Evolutionary conservation across 2,329 filamentous ascomycete species (phyloP).

Genomic region (Diaporthe citriasiana): DNA sequence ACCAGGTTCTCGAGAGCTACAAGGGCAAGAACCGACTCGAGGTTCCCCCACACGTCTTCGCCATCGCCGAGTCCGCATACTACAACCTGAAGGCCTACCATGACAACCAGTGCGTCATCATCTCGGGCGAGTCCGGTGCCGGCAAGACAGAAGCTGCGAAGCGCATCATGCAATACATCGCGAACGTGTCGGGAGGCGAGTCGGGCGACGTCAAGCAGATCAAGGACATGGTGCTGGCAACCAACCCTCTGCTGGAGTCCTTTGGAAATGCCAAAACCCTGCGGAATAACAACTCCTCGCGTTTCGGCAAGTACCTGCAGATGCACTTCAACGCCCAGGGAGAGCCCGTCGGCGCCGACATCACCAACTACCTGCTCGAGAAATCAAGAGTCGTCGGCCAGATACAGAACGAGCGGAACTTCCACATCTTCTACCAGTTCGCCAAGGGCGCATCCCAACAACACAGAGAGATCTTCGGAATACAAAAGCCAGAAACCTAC

Average conservation of each 20-base stretch:
- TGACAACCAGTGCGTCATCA: constrained; percentile 99
- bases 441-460: constrained; percentile 92
- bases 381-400: constrained; percentile 96
- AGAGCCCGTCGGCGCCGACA: constrained; percentile 95
- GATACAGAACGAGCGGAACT: constrained; percentile 95
- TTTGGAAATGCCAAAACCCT: constrained; percentile 99
- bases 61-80: constrained; percentile 94
- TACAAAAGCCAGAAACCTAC: constrained; percentile 94
- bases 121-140: constrained; percentile 97
- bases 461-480: constrained; percentile 88
- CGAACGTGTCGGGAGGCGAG: constrained; percentile 89
- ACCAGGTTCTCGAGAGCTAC: constrained; percentile 92
- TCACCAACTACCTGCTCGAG: constrained; percentile 97
- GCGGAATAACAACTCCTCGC: constrained; percentile 98
- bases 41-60: constrained; percentile 95
- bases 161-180: constrained; percentile 99
- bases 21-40: constrained; percentile 97
- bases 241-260: constrained; percentile 95
- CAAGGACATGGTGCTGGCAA: constrained; percentile 99
- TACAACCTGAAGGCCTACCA: constrained; percentile 99
- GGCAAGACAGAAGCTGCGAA: constrained; percentile 99
- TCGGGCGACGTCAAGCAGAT: constrained; percentile 93
- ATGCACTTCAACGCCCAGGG: constrained; percentile 94
- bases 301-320: constrained; percentile 98
- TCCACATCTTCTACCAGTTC: constrained; percentile 99